Conservation (phyloP, 2,329 filamentous ascomycete species). For the Neonectria hederae region DNA sequence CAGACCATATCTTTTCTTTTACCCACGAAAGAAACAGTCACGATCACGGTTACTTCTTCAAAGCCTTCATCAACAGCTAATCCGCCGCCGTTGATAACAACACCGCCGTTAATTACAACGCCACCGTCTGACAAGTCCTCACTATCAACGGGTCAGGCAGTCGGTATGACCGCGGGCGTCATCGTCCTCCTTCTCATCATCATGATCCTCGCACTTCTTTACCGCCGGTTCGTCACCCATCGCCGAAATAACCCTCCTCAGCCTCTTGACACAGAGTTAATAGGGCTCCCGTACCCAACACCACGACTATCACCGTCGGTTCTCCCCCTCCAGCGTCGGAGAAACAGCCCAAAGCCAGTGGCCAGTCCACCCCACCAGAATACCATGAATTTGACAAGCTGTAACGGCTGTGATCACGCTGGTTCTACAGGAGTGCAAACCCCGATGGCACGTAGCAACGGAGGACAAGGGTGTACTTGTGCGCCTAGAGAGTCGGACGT, state of each 20-base stretch:
- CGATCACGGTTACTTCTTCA: neutral
- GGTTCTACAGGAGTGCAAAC: neutral
- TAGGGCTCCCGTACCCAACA: slow-evolving; percentile 11
- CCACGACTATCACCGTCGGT: slow-evolving; percentile 1
- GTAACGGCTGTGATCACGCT: neutral
- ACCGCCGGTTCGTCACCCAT: neutral
- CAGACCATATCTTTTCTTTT: neutral
- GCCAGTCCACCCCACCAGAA: neutral
- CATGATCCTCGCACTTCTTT: neutral
- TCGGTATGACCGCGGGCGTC: slow-evolving; percentile 6
- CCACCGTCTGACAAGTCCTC: neutral
- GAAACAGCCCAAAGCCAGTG: neutral
- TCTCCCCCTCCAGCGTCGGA: neutral
- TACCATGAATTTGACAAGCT: neutral
- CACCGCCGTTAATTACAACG: too few relatives aligned
- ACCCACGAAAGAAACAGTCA: neutral
- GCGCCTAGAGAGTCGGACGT: neutral
- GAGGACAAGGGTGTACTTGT: neutral
- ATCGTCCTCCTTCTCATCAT: neutral
- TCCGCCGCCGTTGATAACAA: neutral
- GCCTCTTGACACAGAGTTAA: slow-evolving; percentile 4
- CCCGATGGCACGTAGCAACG: neutral
- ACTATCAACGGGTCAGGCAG: neutral
- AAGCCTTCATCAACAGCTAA: neutral
- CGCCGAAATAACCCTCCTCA: neutral